Base-by-base conservation (phyloP, 1,284 basidiomycete genomes). In the Sparassis latifolia region DNA sequence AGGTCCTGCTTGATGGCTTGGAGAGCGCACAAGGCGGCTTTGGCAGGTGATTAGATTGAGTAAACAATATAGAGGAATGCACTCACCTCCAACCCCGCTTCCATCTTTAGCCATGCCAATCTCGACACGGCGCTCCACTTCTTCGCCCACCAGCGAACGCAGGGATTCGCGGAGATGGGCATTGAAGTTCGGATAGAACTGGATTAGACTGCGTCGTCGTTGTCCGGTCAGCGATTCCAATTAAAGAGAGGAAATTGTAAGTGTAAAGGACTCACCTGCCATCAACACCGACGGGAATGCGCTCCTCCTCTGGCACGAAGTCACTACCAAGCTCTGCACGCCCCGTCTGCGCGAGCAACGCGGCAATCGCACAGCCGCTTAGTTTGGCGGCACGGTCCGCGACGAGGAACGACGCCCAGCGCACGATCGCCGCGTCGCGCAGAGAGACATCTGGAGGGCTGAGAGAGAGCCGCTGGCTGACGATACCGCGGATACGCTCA, bases 31-130 rank as follows among this genome's bases (percentile, higher is more conserved):
- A 91, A 69, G 27, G 89, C 89, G 62, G 89, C 88, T 90, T 52
- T 12, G 53, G 39, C 30, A 9, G 43, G 27, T 38, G 30, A 45
- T 37, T 37, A 30, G 33, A 39, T 9, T 27, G 10, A 5, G 3
- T 4, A 30, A 44, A 20, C n/a, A 27, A 6, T 39, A 10, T 49
- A 47, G 31, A 28, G 30, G n/a, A 45, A 33, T 3, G 41, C 5
- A 66, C 86, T 69, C 68, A 94, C 92, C 92, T 63, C 96, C 96
- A 39, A 96, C 93, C 48, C 96, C 97, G 64, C 91, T 95, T 29
- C 97, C 96, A 64, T 99, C 97, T 71, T 97, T 98, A 3, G 96
- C 96, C 60, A 97, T 68, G 28, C 92, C 94, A 59, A 98, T 90
- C 54, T 86, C 79, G 5, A 97, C 82, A 37, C 82, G 74, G 62